Base-by-base conservation (phyloP, 345 rosid genomes). In the Salix viminalis region DNA sequence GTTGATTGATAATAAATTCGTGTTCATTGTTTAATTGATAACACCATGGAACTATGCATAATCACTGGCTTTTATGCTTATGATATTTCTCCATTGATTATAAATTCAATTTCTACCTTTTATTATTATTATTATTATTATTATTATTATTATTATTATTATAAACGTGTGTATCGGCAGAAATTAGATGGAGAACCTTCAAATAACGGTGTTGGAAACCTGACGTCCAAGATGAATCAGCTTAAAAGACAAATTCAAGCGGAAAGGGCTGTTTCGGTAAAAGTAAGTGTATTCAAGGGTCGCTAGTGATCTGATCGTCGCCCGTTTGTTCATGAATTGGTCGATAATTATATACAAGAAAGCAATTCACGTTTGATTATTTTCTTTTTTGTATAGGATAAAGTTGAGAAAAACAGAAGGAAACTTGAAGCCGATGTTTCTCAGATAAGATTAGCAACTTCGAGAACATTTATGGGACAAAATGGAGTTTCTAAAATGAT, bases 211-310 rank as follows among this genome's bases (percentile, higher is more conserved):
- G 65, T 83, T 58, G 92, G 85, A 74, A 90, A 89, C 83, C 88
- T 95, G 81, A 75, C 84, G n/a, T 66, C 79, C 65, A 91, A 85
- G 83, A 77, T 95, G 82, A 85, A 76, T 87, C 91, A 88, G 85
- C 97, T 95, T 73, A 87, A 82, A 79, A 87, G 50, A 90, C 85
- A 91, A 85, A 91, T 93, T 85, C 97, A 95, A 77, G 88, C 85
- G 24, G 93, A 93, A 69, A 87, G 99, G 82, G 80, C 64, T 81
- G 77, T 39, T 80, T 88, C 86, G 5, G 32, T 93, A 52, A 86
- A 89, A 84, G 99, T 93, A 84, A 87, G 81, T 73, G 15, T 65
- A 65, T 65, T 65, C 64, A 23, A 58, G 28, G 24, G 64, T 58
- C 46, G 28, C 18, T 46, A 3, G 19, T 15, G 52, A 14, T 19